These are phyloP conservation scores for Cyclotella baltica DNA, from an alignment of 108 stramenopile species.

Conservation along the genomic window DNA sequence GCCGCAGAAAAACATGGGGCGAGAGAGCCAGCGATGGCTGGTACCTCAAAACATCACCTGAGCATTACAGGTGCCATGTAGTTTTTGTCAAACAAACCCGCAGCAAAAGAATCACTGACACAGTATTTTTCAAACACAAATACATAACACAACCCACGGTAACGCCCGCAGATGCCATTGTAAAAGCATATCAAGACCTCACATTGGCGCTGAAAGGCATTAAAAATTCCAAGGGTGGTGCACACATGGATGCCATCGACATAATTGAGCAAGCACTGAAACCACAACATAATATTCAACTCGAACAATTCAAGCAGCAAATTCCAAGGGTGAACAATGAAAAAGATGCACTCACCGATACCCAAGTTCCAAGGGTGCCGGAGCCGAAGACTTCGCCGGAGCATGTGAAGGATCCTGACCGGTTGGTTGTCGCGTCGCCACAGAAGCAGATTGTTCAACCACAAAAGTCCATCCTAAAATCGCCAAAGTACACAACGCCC, in stretches of 20 bases:
- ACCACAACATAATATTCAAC: not conserved
- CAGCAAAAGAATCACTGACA: too few relatives aligned
- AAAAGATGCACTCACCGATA: not conserved
- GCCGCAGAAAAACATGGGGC: conserved; percentile 4
- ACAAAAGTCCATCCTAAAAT: too few relatives aligned
- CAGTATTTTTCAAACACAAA: too few relatives aligned
- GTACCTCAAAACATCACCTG: too few relatives aligned
- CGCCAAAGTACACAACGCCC: not conserved
- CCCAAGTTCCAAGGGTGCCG: too few relatives aligned
- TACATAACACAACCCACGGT: conserved; percentile 4
- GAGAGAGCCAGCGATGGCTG: not conserved
- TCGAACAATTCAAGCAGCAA: conserved; percentile 2
- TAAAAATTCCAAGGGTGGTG: not conserved
- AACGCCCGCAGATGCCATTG: conserved; percentile 1
- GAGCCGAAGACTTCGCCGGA: too few relatives aligned
- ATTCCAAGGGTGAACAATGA: conserved; percentile 13
- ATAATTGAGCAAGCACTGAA: not conserved
- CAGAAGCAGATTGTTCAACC: too few relatives aligned
- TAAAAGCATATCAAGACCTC: conserved; percentile 4
- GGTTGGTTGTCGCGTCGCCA: not conserved
- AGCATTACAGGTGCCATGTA: not conserved
- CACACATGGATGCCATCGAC: conserved; percentile 1
- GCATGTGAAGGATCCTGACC: too few relatives aligned
- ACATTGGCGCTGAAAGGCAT: conserved; percentile 4
- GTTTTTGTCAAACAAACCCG: conserved; percentile 7